Conservation (phyloP, 2,329 filamentous ascomycete species). For the Neonectria sp. region DNA sequence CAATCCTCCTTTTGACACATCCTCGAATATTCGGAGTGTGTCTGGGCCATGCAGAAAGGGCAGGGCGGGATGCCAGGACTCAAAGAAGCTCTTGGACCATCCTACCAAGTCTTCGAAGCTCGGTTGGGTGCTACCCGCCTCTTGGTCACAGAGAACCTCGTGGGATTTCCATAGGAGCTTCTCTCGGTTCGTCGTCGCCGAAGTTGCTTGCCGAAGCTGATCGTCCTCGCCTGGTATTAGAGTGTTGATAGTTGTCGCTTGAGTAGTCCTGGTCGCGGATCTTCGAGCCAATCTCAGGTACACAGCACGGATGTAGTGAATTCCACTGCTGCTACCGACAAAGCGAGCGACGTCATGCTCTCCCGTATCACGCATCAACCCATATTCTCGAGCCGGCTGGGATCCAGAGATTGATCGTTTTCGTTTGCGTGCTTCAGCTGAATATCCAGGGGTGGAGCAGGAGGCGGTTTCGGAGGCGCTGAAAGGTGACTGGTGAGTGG, state of each 20-base stretch:
- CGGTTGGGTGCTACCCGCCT: conserved; percentile 8
- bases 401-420: conserved; percentile 48
- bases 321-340: conserved; percentile 70
- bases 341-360: conserved; percentile 66
- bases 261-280: conserved; percentile 40
- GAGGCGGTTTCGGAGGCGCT: conserved; percentile 47
- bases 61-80: conserved; percentile 71
- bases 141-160: conserved; percentile 47
- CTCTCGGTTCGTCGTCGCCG: conserved; percentile 27
- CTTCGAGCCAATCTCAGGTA: conserved; percentile 61
- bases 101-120: conserved; percentile 64
- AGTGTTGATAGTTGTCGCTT: conserved; percentile 38
- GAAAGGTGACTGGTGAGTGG: conserved; percentile 49
- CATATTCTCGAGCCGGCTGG: conserved; percentile 51
- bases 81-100: conserved; percentile 69
- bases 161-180: conserved; percentile 54
- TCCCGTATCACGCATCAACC: conserved; percentile 65
- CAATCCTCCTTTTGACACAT: conserved; percentile 53
- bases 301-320: conserved; percentile 71
- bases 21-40: conserved; percentile 63
- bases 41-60: conserved; percentile 70
- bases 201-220: conserved; percentile 54
- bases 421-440: conserved; percentile 46
- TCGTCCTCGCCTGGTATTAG: conserved; percentile 72
- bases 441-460: conserved; percentile 41